Evolutionary conservation across 1,284 basidiomycete species (phyloP).

Genomic region (Austroboletus novae-zelandiae): DNA sequence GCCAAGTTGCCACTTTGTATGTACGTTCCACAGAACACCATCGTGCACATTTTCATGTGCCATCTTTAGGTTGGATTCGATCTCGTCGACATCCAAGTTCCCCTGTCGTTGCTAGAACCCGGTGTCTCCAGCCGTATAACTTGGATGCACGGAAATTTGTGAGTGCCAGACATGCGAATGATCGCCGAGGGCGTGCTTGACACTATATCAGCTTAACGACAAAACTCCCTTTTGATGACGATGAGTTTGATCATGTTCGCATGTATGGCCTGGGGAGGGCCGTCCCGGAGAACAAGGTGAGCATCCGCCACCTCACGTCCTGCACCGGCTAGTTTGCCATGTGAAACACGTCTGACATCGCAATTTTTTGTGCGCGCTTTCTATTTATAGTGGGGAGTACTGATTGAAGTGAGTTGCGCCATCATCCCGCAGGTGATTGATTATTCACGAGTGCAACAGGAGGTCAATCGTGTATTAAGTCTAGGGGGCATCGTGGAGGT

Average conservation of each 20-base stretch:
- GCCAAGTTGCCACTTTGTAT: conserved; percentile 63
- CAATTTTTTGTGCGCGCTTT: background rate
- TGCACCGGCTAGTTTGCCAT: background rate
- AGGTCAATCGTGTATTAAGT: conserved; percentile 63
- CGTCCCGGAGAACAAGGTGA: conserved; percentile 72
- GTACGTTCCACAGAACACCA: conserved; percentile 25
- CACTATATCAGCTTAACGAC: conserved; percentile 54
- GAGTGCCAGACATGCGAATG: conserved; percentile 23
- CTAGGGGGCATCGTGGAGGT: conserved; percentile 70
- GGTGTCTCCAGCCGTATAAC: conserved; percentile 53
- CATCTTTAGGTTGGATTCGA: conserved; percentile 65
- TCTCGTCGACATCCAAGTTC: conserved; percentile 67
- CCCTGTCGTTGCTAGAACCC: conserved; percentile 47
- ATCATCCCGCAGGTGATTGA: background rate
- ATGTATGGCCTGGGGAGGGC: conserved; percentile 60
- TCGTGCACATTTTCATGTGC: conserved; percentile 8
- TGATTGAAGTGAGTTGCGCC: conserved; percentile 56
- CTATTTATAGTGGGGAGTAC: conserved; percentile 55
- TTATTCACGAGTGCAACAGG: conserved; percentile 39
- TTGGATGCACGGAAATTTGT: conserved; percentile 79
- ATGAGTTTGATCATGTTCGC: conserved; percentile 77
- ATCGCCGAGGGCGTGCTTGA: conserved; percentile 8
- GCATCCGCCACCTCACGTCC: conserved; percentile 3
- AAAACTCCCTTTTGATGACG: conserved; percentile 72
- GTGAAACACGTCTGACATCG: conserved; percentile 6